These are phyloP conservation scores for Amylocarpus encephaloides DNA, from an alignment of 2,329 filamentous ascomycete genomes.

Conservation along the genomic window DNA sequence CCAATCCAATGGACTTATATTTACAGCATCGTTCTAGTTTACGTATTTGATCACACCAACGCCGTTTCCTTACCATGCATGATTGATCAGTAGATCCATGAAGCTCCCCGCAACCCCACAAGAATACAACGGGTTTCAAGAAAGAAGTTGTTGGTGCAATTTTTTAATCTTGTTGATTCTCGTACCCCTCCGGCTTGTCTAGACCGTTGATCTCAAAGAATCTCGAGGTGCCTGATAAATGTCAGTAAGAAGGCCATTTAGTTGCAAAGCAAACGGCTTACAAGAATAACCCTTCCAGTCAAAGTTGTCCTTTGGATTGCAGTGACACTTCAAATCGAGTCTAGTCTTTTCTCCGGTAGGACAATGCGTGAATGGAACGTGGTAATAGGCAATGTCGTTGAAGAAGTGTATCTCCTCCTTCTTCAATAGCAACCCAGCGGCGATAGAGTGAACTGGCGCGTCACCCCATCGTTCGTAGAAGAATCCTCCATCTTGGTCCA, in stretches of 20 bases:
- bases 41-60: conserved; percentile 8
- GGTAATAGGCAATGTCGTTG: conserved; percentile 97
- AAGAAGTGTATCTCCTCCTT: conserved; percentile 98
- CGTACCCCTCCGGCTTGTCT: conserved; percentile 79
- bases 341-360: conserved; percentile 83
- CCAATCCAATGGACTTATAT: neutral
- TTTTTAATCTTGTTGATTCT: conserved; percentile 55
- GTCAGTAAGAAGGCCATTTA: conserved; percentile 15
- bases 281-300: conserved; percentile 99
- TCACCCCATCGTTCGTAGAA: conserved; percentile 99
- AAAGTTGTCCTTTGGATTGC: conserved; percentile 95
- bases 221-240: conserved; percentile 63
- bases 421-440: conserved; percentile 75
- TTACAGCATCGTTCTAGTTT: neutral
- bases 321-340: conserved; percentile 83
- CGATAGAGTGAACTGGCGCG: conserved; percentile 97
- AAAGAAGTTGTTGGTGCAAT: neutral
- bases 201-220: conserved; percentile 80
- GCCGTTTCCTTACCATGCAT: conserved; percentile 7
- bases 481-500: conserved; percentile 91
- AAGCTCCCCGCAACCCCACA: neutral
- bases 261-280: conserved; percentile 45
- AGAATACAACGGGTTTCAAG: neutral
- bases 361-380: conserved; percentile 96
- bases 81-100: neutral